Percentiles rank a stretch among this genome's conserved stretches.
phyloP scores from a whole-genome alignment of 768 basidiomycete species.

The Clitopilus hobsonii region DNA sequence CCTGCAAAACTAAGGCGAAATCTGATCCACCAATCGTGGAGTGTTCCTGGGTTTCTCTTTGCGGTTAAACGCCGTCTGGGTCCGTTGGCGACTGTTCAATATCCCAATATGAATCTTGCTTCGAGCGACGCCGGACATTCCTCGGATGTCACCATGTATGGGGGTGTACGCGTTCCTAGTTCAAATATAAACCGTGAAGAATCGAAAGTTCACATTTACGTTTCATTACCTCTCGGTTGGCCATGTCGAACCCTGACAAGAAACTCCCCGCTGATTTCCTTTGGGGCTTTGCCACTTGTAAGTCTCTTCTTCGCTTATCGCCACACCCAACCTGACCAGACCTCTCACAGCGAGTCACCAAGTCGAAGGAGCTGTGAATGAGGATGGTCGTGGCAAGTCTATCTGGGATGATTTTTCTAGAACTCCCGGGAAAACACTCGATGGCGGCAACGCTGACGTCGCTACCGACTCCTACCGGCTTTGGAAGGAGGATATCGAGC shows the following conservation, averaged over 20 bases:
- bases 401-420: slow-evolving; percentile 75
- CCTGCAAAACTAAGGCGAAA: not conserved
- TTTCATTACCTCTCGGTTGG: slow-evolving; percentile 20
- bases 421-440: slow-evolving; percentile 60
- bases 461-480: slow-evolving; percentile 68
- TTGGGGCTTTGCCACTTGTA: slow-evolving; percentile 70
- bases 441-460: slow-evolving; percentile 62
- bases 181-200: not conserved
- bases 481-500: slow-evolving; percentile 63
- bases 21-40: not conserved
- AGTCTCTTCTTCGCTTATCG: slow-evolving; percentile 16
- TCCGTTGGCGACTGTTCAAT: not conserved
- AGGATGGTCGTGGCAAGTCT: slow-evolving; percentile 60
- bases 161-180: not conserved
- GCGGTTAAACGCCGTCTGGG: not conserved
- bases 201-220: not conserved
- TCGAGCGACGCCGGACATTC: not conserved
- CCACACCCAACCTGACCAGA: slow-evolving; percentile 2
- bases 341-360: slow-evolving; percentile 54
- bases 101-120: not conserved
- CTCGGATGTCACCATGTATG: not conserved
- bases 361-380: slow-evolving; percentile 63
- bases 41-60: not conserved
- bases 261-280: slow-evolving; percentile 57
- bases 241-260: slow-evolving; percentile 20